Conservation (phyloP, 345 rosid genomes). For the Lenwebbia sp. region DNA sequence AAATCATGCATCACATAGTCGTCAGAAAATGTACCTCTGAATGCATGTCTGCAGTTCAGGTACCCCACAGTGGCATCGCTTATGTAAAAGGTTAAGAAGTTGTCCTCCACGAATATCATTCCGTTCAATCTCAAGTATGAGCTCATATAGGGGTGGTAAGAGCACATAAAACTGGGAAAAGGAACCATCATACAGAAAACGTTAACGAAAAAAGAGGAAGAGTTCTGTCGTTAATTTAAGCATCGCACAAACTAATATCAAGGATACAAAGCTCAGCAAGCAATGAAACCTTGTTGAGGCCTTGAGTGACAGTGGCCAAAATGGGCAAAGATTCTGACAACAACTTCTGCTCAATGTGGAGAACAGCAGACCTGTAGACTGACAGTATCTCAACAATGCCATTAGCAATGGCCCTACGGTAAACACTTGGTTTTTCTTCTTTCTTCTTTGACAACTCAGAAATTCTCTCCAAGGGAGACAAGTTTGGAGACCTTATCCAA, state of each 20-base stretch:
- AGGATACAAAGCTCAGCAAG: background rate
- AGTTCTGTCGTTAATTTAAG: background rate
- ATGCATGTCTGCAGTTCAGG: slow-evolving; percentile 92
- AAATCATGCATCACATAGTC: background rate
- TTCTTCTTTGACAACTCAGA: slow-evolving; percentile 31
- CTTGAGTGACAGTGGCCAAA: slow-evolving; percentile 76
- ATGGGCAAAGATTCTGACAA: slow-evolving; percentile 72
- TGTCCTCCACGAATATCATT: slow-evolving; percentile 87
- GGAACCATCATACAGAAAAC: background rate
- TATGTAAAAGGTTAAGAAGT: slow-evolving; percentile 76
- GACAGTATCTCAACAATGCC: slow-evolving; percentile 89
- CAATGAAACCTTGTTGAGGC: slow-evolving; percentile 70
- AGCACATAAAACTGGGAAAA: slow-evolving; percentile 66
- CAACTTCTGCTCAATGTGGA: slow-evolving; percentile 78
- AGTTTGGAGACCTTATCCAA: slow-evolving; percentile 57
- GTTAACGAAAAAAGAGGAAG: background rate
- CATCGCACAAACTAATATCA: background rate
- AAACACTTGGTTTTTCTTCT: slow-evolving; percentile 39
- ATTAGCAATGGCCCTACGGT: slow-evolving; percentile 87
- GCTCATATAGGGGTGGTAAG: slow-evolving; percentile 83
- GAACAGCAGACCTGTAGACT: slow-evolving; percentile 79
- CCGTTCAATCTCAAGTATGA: slow-evolving; percentile 81
- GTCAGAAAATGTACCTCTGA: slow-evolving; percentile 48
- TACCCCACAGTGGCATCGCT: slow-evolving; percentile 92
- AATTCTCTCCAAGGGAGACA: slow-evolving; percentile 38